Percentiles rank a stretch among this genome's conserved stretches.
These are phyloP conservation scores for Mycena epipterygia DNA, from an alignment of 768 basidiomycete genomes.

Conservation along the genomic window DNA sequence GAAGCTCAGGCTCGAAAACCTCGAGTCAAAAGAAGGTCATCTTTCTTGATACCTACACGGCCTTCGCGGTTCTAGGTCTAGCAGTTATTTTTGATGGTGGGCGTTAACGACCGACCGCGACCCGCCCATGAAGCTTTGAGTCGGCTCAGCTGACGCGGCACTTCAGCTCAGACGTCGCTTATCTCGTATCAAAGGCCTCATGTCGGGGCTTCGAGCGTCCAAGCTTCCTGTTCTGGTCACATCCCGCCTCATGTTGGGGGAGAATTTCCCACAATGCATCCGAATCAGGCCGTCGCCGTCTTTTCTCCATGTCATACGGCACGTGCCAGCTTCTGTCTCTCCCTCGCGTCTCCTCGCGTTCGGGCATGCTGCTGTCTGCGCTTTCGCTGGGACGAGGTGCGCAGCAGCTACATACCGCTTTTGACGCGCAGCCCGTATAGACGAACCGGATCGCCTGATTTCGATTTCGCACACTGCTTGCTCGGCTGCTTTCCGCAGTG, in stretches of 20 bases:
- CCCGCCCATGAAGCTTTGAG: constrained; percentile 1
- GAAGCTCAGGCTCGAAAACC: not conserved
- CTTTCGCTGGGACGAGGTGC: not conserved
- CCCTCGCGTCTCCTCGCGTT: constrained; percentile 2
- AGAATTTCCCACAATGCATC: constrained; percentile 18
- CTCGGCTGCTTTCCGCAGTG: constrained; percentile 13
- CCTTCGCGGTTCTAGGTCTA: not conserved
- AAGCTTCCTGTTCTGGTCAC: constrained; percentile 17
- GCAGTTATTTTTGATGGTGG: not conserved
- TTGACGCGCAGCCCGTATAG: not conserved
- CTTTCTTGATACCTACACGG: not conserved
- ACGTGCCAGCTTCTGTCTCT: constrained; percentile 1
- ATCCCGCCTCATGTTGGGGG: constrained; percentile 32
- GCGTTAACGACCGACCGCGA: not conserved
- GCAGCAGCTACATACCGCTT: not conserved
- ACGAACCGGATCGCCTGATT: not conserved
- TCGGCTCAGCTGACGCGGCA: constrained; percentile 25
- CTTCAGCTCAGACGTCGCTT: constrained; percentile 9
- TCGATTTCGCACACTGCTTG: not conserved
- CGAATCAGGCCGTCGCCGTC: constrained; percentile 11
- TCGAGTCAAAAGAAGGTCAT: not conserved
- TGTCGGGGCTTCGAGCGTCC: constrained; percentile 20
- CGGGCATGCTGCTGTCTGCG: constrained; percentile 4
- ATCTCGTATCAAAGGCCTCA: constrained; percentile 26
- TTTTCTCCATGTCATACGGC: not conserved